These are phyloP conservation scores for Eleusine coracana DNA, from an alignment of 176 grass and related monocot species.

Conservation along the genomic window DNA sequence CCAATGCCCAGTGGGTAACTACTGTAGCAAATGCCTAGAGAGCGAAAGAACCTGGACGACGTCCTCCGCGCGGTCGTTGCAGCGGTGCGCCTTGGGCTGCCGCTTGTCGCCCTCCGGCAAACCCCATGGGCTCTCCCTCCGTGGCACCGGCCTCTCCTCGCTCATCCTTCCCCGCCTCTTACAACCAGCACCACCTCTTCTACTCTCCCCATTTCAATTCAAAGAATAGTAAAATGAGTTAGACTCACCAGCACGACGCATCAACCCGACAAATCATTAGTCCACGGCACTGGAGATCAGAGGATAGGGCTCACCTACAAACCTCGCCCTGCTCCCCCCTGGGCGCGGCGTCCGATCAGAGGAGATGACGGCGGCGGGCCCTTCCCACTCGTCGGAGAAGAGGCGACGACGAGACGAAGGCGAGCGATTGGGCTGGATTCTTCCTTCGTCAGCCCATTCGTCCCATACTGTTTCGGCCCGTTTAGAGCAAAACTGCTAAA, in stretches of 20 bases:
- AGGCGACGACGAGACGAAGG: not conserved
- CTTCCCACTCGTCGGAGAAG: slow-evolving; percentile 4
- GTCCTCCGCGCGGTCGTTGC: slow-evolving; percentile 90
- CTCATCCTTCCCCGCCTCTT: slow-evolving; percentile 52
- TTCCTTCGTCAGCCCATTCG: not conserved
- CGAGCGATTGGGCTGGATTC: slow-evolving; percentile 2
- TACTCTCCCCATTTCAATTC: not conserved
- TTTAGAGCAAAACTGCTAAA: not conserved
- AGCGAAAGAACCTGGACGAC: slow-evolving; percentile 63
- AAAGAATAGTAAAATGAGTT: slow-evolving; percentile 21
- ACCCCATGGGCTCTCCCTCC: slow-evolving; percentile 84
- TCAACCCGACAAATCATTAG: not conserved
- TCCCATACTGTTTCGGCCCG: not conserved
- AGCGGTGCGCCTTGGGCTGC: slow-evolving; percentile 81
- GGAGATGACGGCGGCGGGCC: slow-evolving; percentile 18
- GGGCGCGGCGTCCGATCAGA: slow-evolving; percentile 24
- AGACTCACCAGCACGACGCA: slow-evolving; percentile 21
- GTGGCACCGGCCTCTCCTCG: slow-evolving; percentile 62
- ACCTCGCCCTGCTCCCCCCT: not conserved
- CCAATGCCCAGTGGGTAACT: not conserved
- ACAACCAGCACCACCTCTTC: not conserved
- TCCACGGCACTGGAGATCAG: not conserved
- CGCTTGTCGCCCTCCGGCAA: slow-evolving; percentile 86
- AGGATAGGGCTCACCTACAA: not conserved
- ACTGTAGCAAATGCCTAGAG: not conserved